Evolutionary conservation across 768 basidiomycete genomes (phyloP).

Genomic region (Tricholoma bakamatsutake): DNA sequence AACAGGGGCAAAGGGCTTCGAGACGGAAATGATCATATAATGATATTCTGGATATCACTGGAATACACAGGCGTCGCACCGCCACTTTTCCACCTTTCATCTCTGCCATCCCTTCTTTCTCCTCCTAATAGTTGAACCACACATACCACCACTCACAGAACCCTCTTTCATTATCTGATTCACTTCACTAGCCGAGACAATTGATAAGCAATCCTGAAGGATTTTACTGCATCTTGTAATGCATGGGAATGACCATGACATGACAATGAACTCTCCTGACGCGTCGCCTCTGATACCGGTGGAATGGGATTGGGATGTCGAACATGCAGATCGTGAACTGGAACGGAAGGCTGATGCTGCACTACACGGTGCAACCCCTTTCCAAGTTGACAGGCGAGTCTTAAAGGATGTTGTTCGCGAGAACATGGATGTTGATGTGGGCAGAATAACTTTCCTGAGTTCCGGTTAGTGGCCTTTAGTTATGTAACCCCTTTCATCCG

Average conservation of each 20-base stretch:
- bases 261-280: constrained; percentile 7
- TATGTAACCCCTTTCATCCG: constrained; percentile 9
- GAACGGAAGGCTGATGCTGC: constrained; percentile 62
- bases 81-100: background rate
- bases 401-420: constrained; percentile 76
- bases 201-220: background rate
- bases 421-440: constrained; percentile 60
- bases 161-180: background rate
- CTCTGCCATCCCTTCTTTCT: background rate
- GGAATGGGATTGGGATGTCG: constrained; percentile 67
- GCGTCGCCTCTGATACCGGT: constrained; percentile 24
- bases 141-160: background rate
- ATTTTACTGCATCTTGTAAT: constrained; percentile 15
- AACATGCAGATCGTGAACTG: constrained; percentile 61
- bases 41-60: background rate
- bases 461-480: constrained; percentile 46
- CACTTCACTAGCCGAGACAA: background rate
- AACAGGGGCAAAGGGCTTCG: background rate
- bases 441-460: constrained; percentile 65
- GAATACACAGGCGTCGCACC: background rate
- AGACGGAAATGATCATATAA: background rate
- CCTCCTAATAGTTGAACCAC: background rate
- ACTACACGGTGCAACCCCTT: constrained; percentile 56
- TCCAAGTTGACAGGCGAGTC: constrained; percentile 69
- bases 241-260: constrained; percentile 25